These are phyloP conservation scores for Chloranthus sessilifolius DNA, from an alignment of 164 flowering plant genomes.

Conservation along the genomic window DNA sequence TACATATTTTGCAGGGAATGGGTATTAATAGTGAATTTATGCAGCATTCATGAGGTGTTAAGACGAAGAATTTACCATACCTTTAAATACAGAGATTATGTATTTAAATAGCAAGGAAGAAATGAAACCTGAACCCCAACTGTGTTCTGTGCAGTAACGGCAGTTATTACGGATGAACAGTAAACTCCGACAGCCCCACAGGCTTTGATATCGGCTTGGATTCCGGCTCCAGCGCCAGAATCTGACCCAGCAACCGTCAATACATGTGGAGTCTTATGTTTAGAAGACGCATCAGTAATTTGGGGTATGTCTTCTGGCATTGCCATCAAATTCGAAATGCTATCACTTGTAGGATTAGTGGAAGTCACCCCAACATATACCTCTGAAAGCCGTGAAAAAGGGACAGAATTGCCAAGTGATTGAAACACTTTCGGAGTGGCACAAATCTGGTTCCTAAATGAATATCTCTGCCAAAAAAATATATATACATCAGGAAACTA, in stretches of 20 bases:
- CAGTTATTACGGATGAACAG: constrained; percentile 91
- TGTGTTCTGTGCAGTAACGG: constrained; percentile 94
- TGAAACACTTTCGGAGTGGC: neutral
- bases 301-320: constrained; percentile 18
- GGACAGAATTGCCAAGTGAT: neutral
- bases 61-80: too few relatives aligned
- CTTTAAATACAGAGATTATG: too few relatives aligned
- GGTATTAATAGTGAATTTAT: too few relatives aligned
- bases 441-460: neutral
- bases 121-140: constrained; percentile 81
- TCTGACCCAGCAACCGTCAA: constrained; percentile 94
- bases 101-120: neutral
- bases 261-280: constrained; percentile 31
- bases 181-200: constrained; percentile 88
- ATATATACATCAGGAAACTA: too few relatives aligned
- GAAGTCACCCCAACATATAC: neutral
- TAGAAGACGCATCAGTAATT: neutral
- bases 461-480: neutral
- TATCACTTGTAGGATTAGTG: neutral
- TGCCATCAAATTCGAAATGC: constrained; percentile 12
- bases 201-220: constrained; percentile 92
- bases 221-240: constrained; percentile 97
- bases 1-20: too few relatives aligned
- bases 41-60: too few relatives aligned
- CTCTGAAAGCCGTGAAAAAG: neutral